These are phyloP conservation scores for Ganoderma resinaceum DNA, from an alignment of 1,284 basidiomycete species.

Conservation along the genomic window DNA sequence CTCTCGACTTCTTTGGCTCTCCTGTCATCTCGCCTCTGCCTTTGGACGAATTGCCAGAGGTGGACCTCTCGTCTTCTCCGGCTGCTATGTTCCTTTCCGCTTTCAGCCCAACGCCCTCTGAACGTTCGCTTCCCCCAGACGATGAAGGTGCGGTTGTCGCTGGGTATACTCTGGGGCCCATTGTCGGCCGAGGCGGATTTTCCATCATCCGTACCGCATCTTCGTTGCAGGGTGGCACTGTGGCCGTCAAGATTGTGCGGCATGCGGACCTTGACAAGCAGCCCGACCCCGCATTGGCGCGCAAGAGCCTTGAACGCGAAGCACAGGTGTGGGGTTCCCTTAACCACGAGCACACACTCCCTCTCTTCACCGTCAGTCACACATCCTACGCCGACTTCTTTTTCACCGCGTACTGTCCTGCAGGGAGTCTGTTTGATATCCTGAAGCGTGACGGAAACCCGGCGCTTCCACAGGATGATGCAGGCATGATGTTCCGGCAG, in stretches of 20 bases:
- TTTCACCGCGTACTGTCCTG: constrained; percentile 84
- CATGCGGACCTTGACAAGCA: constrained; percentile 60
- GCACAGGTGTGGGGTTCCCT: constrained; percentile 81
- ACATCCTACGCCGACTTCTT: constrained; percentile 80
- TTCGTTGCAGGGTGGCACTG: constrained; percentile 69
- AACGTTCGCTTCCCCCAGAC: constrained; percentile 45
- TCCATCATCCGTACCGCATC: constrained; percentile 84
- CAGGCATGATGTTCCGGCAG: constrained; percentile 89
- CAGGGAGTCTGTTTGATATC: constrained; percentile 88
- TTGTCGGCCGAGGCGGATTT: constrained; percentile 87
- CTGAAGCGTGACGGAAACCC: constrained; percentile 75
- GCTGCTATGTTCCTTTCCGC: constrained; percentile 82
- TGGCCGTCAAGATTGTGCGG: constrained; percentile 86
- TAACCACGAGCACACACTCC: constrained; percentile 81
- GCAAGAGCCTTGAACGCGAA: constrained; percentile 77
- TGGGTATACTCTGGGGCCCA: constrained; percentile 79
- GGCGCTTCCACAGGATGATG: constrained; percentile 75
- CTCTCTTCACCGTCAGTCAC: constrained; percentile 76
- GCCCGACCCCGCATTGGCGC: constrained; percentile 51
- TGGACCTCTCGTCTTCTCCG: constrained; percentile 57
- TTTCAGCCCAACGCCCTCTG: constrained; percentile 55
- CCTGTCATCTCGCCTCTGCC: constrained; percentile 21
- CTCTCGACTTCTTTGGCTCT: constrained; percentile 8
- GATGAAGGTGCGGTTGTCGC: constrained; percentile 67
- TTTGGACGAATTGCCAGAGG: constrained; percentile 31